Percentiles rank a stretch among this genome's conserved stretches.
These are phyloP conservation scores for Saturnispora saitoi DNA, from an alignment of 805 yeast species.

Conservation along the genomic window DNA sequence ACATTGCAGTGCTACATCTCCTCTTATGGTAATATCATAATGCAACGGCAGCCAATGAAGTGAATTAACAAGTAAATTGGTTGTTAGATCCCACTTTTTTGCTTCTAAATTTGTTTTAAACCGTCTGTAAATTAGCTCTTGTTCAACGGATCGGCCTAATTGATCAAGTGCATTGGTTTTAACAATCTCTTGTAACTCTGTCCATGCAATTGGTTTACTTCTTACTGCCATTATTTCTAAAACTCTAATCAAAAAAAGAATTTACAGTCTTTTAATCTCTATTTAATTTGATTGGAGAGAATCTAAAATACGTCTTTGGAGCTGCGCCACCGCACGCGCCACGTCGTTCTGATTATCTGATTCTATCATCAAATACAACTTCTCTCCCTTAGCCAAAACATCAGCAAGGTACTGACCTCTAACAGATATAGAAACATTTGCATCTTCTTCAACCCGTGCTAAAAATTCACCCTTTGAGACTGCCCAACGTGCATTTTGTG, in stretches of 20 bases:
- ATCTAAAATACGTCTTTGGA: slow-evolving; percentile 4
- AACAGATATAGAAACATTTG: slow-evolving; percentile 69
- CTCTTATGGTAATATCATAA: slow-evolving; percentile 3
- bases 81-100: slow-evolving; percentile 34
- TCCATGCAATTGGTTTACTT: slow-evolving; percentile 39
- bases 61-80: slow-evolving; percentile 39
- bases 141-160: slow-evolving; percentile 40
- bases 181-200: slow-evolving; percentile 32
- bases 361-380: slow-evolving; percentile 70
- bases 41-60: slow-evolving; percentile 41
- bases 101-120: slow-evolving; percentile 36
- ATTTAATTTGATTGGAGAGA: slow-evolving; percentile 2
- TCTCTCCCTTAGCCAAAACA: slow-evolving; percentile 59
- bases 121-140: slow-evolving; percentile 35
- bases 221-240: slow-evolving; percentile 12
- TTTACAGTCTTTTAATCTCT: background rate
- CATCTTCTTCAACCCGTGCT: slow-evolving; percentile 55
- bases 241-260: background rate
- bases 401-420: slow-evolving; percentile 60
- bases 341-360: slow-evolving; percentile 57
- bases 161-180: slow-evolving; percentile 34
- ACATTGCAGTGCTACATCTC: slow-evolving; percentile 11
- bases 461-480: slow-evolving; percentile 62
- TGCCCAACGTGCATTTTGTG: slow-evolving; percentile 71
- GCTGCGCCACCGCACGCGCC: slow-evolving; percentile 42